Evolutionary conservation across 768 basidiomycete species (phyloP).

Genomic region (Artomyces pyxidatus): DNA sequence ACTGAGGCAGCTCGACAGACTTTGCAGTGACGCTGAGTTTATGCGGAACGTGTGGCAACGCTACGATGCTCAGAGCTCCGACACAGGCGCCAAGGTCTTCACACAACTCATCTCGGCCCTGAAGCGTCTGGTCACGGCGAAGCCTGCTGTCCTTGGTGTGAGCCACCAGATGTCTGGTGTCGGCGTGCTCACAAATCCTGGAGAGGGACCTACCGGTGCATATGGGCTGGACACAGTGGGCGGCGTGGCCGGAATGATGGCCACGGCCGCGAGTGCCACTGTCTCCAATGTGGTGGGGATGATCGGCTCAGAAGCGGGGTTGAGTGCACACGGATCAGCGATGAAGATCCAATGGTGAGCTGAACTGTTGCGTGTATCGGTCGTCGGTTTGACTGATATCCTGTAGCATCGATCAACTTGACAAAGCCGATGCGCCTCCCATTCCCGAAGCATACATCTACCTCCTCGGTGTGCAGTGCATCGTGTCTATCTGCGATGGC

Average conservation of each 20-base stretch:
- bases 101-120: conserved; percentile 72
- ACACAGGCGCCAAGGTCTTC: conserved; percentile 62
- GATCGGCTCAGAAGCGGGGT: conserved; percentile 61
- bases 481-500: conserved; percentile 81
- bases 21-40: conserved; percentile 13
- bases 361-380: conserved; percentile 3
- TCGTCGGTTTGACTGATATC: not conserved
- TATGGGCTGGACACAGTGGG: conserved; percentile 59
- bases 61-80: conserved; percentile 11
- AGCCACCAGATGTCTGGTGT: conserved; percentile 75
- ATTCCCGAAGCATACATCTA: conserved; percentile 95
- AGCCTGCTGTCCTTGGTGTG: conserved; percentile 76
- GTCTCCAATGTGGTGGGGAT: conserved; percentile 82
- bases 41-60: conserved; percentile 13
- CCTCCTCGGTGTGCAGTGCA: conserved; percentile 82
- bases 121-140: conserved; percentile 83
- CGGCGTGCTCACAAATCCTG: conserved; percentile 41
- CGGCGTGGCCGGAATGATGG: conserved; percentile 75
- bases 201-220: conserved; percentile 27
- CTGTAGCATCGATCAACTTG: conserved; percentile 89
- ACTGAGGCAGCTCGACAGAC: not conserved
- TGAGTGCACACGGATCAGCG: conserved; percentile 64
- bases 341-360: conserved; percentile 90
- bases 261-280: conserved; percentile 74
- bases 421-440: conserved; percentile 90